A percentile compares a stretch with the other conserved stretches of the same genome.
phyloP scores from a whole-genome alignment of 148 eudicot species.

The Spergularia marina region DNA sequence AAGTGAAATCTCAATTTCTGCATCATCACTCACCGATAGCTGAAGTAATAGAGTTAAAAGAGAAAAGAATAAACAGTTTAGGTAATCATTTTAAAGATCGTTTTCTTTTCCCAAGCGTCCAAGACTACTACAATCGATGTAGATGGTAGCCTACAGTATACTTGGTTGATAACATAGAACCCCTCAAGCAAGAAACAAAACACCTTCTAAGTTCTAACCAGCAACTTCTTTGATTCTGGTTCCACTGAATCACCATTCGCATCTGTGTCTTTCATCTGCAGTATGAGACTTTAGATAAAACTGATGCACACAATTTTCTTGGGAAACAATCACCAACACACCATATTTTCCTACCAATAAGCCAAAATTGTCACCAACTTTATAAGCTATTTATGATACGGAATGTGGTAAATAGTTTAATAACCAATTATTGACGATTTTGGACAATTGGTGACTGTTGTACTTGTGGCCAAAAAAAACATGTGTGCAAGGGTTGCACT shows the following conservation, averaged over 20 bases:
- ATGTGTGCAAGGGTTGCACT: no score
- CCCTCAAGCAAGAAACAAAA: constrained; percentile 4
- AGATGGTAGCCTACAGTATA: background rate
- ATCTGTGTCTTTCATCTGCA: constrained; percentile 28
- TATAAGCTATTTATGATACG: no score
- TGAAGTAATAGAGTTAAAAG: constrained; percentile 9
- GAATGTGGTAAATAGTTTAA: no score
- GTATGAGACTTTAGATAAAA: background rate
- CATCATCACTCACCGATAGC: constrained; percentile 32
- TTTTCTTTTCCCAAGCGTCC: background rate
- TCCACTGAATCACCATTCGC: constrained; percentile 25
- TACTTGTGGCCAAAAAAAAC: no score
- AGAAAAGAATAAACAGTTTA: background rate
- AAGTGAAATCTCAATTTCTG: constrained; percentile 42
- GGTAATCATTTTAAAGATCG: background rate
- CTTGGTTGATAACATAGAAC: background rate
- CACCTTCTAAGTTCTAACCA: constrained; percentile 28
- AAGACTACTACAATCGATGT: no score
- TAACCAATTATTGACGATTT: no score
- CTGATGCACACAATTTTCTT: no score
- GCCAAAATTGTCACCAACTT: no score
- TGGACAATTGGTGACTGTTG: no score
- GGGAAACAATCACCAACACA: no score
- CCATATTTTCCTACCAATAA: no score
- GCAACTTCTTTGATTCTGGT: constrained; percentile 40